Base-by-base conservation (phyloP, 441 rosid species). In the Pelargonium myrrhifolium region DNA sequence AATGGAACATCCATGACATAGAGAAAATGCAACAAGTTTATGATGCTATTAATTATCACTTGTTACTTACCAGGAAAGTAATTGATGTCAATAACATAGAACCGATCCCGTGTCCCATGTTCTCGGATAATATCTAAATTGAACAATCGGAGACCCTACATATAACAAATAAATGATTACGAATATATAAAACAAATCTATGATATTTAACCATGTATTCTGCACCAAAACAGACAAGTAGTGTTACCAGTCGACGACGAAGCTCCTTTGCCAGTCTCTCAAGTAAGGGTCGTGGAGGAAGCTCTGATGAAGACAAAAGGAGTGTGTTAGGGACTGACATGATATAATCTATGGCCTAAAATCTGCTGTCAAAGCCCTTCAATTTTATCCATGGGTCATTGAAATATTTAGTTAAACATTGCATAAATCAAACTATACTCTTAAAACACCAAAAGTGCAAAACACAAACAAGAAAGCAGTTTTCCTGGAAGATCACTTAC, bases 191-290 rank as follows among this genome's bases (percentile, higher is more conserved):
- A 53, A 20, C 2, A 55, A 55, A 55, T 6, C 11, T 11, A 55
- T 6, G 5, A 37, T 8, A 8, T 8, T 37, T 7, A 53, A 18
- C 18, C 6, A 53, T 6, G n/a, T 17, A 6, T 53, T 20, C 1
- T 12, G 22, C 42, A 24, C 1, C 6, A 53, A 15, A 53, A 53
- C 4, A 53, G 22, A 6, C 42, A 3, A 39, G 18, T 26, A 65
- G 8, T 39, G n/a, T n/a, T 80, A 89, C 96, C 95, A 89, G 72
- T 68, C 87, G 77, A 37, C 75, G 76, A 28, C 93, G 83, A 53
- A 92, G 88, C 72, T 83, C 98, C 78, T 78, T 88, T 26, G 90
- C 93, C 67, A 92, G 89, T 78, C 85, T 85, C 82, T 89, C 93
- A 0, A 89, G 86, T 68, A 89, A 83, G 31, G 88, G 90, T 42